Conservation (phyloP, 2,329 filamentous ascomycete species). For the Alternaria solani region DNA sequence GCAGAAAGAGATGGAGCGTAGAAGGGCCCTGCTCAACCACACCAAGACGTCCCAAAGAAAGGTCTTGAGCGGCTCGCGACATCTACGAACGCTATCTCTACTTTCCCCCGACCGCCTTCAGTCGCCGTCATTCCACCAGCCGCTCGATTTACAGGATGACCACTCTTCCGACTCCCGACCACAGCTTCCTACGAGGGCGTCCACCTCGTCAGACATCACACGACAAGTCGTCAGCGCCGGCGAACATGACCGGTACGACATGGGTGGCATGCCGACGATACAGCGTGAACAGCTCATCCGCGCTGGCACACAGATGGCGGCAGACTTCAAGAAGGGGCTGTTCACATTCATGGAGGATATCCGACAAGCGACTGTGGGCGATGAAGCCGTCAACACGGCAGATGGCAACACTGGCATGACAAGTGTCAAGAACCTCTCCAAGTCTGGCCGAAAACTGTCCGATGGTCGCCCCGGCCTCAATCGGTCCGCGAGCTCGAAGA, state of each 20-base stretch:
- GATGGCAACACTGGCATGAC: conserved; percentile 47
- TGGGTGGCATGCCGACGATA: conserved; percentile 39
- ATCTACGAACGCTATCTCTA: conserved; percentile 76
- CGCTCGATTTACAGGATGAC: conserved; percentile 48
- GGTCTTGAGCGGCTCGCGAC: conserved; percentile 69
- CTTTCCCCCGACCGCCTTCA: conserved; percentile 69
- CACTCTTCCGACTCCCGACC: conserved; percentile 25
- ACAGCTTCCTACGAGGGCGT: conserved; percentile 26
- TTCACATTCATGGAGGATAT: conserved; percentile 97
- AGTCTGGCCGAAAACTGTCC: conserved; percentile 38
- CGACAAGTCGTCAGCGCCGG: conserved; percentile 36
- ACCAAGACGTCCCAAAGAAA: conserved; percentile 60
- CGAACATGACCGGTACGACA: conserved; percentile 43
- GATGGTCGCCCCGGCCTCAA: conserved; percentile 42
- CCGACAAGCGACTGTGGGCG: conserved; percentile 92
- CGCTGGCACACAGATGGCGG: conserved; percentile 77
- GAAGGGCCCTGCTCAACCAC: conserved; percentile 69
- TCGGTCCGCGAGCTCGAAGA: conserved; percentile 46
- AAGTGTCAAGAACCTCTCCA: conserved; percentile 37
- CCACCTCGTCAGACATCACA: conserved; percentile 46
- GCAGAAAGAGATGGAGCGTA: conserved; percentile 73
- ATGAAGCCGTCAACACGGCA: conserved; percentile 72
- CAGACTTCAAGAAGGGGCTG: conserved; percentile 87
- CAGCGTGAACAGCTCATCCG: conserved; percentile 50
- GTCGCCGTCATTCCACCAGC: conserved; percentile 48